Percentiles rank a stretch among this genome's conserved stretches.
Evolutionary conservation across 768 basidiomycete genomes (phyloP).

Genomic region (Albatrellus ellisii): DNA sequence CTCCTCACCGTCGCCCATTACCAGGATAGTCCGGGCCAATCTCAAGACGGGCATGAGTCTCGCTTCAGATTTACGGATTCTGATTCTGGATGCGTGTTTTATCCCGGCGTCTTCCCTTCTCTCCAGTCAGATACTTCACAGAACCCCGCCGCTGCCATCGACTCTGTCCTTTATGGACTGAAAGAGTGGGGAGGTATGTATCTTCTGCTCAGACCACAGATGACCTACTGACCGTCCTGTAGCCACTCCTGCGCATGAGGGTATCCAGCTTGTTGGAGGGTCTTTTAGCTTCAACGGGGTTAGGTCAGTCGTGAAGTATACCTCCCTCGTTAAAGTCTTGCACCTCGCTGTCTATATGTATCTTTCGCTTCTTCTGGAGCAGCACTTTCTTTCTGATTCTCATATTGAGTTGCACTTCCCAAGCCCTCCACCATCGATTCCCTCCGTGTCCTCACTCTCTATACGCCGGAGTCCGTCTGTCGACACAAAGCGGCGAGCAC

Average conservation of each 20-base stretch:
- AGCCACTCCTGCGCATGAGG: slow-evolving; percentile 11
- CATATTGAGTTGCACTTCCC: slow-evolving; percentile 34
- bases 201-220: not conserved
- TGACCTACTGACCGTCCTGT: slow-evolving; percentile 1
- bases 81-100: slow-evolving; percentile 32
- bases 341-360: slow-evolving; percentile 39
- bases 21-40: slow-evolving; percentile 13
- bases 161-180: slow-evolving; percentile 34
- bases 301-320: slow-evolving; percentile 28
- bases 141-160: slow-evolving; percentile 11
- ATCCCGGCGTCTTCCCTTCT: slow-evolving; percentile 25
- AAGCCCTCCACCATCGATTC: slow-evolving; percentile 16
- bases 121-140: slow-evolving; percentile 18
- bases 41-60: slow-evolving; percentile 21
- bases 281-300: slow-evolving; percentile 43
- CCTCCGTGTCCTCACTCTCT: not conserved
- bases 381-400: slow-evolving; percentile 39
- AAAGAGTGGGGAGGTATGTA: slow-evolving; percentile 37
- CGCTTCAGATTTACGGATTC: slow-evolving; percentile 26
- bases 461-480: slow-evolving; percentile 9
- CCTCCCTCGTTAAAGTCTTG: slow-evolving; percentile 32
- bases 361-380: slow-evolving; percentile 48
- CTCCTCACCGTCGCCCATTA: slow-evolving; percentile 36
- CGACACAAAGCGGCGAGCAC: slow-evolving; percentile 13
- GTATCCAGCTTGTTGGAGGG: slow-evolving; percentile 40